These are phyloP conservation scores for Pichia sorboxylosa DNA, from an alignment of 1,139 yeast species.

Conservation along the genomic window DNA sequence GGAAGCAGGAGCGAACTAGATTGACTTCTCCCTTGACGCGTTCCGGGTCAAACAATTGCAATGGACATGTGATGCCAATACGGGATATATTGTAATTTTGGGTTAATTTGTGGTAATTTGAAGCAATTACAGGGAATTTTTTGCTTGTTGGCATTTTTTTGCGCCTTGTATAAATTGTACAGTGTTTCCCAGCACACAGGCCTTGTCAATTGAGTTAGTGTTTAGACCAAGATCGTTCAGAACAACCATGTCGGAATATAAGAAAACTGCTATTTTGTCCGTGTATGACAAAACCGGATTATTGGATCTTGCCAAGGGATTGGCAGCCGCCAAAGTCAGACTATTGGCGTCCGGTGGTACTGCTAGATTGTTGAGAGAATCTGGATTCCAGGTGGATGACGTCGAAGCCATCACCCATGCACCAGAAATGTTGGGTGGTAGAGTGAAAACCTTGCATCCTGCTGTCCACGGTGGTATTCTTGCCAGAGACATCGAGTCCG, in stretches of 20 bases:
- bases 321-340: slow-evolving; percentile 76
- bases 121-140: too few species aligned
- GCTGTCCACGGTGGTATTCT: slow-evolving; percentile 98
- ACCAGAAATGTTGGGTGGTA: slow-evolving; percentile 97
- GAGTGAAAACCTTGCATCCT: slow-evolving; percentile 96
- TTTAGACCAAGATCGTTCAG: too few species aligned
- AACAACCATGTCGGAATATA: slow-evolving; percentile 25
- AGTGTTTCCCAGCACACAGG: too few species aligned
- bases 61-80: too few species aligned
- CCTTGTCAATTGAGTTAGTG: too few species aligned
- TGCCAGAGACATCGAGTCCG: slow-evolving; percentile 85
- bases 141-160: too few species aligned
- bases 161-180: too few species aligned
- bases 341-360: slow-evolving; percentile 97
- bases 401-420: slow-evolving; percentile 93
- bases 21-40: too few species aligned
- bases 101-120: too few species aligned
- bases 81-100: too few species aligned
- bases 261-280: slow-evolving; percentile 85
- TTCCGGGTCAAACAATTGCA: too few species aligned
- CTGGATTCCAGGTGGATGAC: slow-evolving; percentile 96
- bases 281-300: slow-evolving; percentile 97
- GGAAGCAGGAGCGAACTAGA: too few species aligned
- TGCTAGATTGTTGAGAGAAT: slow-evolving; percentile 85
- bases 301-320: slow-evolving; percentile 90